Evolutionary conservation across 305 asterid species (phyloP).

Genomic region (Rubia balearica): DNA sequence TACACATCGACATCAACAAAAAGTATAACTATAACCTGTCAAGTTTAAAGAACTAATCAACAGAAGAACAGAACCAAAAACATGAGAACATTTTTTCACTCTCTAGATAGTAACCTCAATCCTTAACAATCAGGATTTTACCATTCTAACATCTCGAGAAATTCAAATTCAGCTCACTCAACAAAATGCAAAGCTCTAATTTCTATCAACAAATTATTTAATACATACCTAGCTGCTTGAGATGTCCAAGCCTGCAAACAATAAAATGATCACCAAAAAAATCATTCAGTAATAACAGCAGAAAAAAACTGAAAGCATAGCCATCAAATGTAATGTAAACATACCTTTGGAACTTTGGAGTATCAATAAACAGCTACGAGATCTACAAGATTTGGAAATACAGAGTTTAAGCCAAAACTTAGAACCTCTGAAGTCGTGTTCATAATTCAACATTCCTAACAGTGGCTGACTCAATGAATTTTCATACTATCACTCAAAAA

Average conservation of each 20-base stretch:
- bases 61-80: background rate
- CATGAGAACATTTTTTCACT: background rate
- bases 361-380: slow-evolving; percentile 71
- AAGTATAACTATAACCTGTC: background rate
- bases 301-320: slow-evolving; percentile 9
- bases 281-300: background rate
- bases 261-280: slow-evolving; percentile 10
- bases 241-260: slow-evolving; percentile 71
- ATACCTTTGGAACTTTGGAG: slow-evolving; percentile 85
- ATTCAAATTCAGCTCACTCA: background rate
- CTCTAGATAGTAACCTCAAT: background rate
- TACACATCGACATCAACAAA: no score
- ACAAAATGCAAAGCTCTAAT: background rate
- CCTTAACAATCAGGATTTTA: background rate
- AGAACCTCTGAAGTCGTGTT: no score
- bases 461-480: background rate
- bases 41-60: background rate
- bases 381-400: slow-evolving; percentile 36
- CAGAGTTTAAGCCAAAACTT: no score
- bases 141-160: background rate
- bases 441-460: no score
- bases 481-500: background rate
- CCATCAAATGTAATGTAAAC: slow-evolving; percentile 14
- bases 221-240: slow-evolving; percentile 87
- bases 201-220: background rate